Evolutionary conservation across 306 rosid species (phyloP).

Genomic region (Prunus padus): DNA sequence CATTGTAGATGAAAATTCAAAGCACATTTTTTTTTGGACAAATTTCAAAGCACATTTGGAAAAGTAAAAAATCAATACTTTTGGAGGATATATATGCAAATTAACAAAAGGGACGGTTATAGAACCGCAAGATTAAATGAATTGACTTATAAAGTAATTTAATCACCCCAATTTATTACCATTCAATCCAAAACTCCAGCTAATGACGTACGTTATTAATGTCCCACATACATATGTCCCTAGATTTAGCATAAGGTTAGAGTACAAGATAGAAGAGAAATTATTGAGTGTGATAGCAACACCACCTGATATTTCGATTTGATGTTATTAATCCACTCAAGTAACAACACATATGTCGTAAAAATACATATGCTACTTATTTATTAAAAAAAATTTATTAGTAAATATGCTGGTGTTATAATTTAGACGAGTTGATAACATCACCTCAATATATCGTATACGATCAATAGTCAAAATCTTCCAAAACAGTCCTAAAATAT

Average conservation of each 20-base stretch:
- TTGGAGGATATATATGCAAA: neutral
- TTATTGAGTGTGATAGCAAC: neutral
- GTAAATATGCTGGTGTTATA: neutral
- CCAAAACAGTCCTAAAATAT: neutral
- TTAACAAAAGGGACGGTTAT: neutral
- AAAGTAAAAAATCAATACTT: neutral
- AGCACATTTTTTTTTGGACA: too few species aligned
- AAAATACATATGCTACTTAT: too few species aligned
- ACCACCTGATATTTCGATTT: neutral
- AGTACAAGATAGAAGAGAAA: too few species aligned
- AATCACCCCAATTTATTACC: neutral
- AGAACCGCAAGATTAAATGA: neutral
- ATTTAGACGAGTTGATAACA: too few species aligned
- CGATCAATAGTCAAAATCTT: too few species aligned
- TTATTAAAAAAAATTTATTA: too few species aligned
- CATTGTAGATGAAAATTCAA: too few species aligned
- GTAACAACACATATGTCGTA: neutral
- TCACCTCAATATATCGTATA: too few species aligned
- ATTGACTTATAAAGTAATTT: neutral
- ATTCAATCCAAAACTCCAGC: constrained; percentile 2
- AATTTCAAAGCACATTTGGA: neutral
- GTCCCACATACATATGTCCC: neutral
- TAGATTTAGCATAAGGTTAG: neutral
- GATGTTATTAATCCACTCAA: neutral
- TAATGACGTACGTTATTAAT: neutral